Evolutionary conservation across 1,139 yeast genomes (phyloP), one percentile per base, ranked within the genome.

Genomic region (Geotrichum cucujoidarum): DNA sequence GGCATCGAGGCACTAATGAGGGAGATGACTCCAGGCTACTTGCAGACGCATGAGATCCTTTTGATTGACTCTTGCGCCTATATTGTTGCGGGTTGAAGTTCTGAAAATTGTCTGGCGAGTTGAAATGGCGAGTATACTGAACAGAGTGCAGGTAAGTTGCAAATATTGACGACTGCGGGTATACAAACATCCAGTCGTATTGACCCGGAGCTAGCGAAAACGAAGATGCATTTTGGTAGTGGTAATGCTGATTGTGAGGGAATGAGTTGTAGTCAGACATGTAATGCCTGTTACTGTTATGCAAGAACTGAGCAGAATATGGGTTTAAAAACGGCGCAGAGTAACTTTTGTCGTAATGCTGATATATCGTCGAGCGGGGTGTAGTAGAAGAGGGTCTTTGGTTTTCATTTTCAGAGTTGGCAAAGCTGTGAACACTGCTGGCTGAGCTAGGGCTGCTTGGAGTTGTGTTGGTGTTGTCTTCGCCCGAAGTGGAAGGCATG

Each of bases 1-100:
- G 65, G 4, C 65, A 64, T 30, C 64, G 45, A 2, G 64, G 63
- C 14, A 43, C 22, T 25, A 48, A 32, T 14, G 14, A n/a, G 41
- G 20, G 25, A 18, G 39, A 35, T n/a, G 29, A 21, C 34, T 7
- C 16, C 16, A 11, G 29, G 27, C 27, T 24, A 6, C 27, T 6
- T 24, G 27, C 27, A 6, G 27, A 24, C 10, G 27, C 27, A 6
- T 6, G 10, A 6, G 27, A 24, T 24, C 8, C 10, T 24, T 6
- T 6, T 24, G 27, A n/a, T n/a, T n/a, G n/a, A n/a, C n/a, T 4
- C 13, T 38, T 13, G 41, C 25, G 33, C 16, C 17, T 30, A 27
- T 11, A n/a, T 17, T 38, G 22, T 17, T 16, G 41, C 8, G 11
- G 25, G 7, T n/a, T n/a, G n/a, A n/a, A n/a, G n/a, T n/a, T n/a